These are phyloP conservation scores for Cruciata laevipes DNA, from an alignment of 257 asterid species.

Conservation along the genomic window DNA sequence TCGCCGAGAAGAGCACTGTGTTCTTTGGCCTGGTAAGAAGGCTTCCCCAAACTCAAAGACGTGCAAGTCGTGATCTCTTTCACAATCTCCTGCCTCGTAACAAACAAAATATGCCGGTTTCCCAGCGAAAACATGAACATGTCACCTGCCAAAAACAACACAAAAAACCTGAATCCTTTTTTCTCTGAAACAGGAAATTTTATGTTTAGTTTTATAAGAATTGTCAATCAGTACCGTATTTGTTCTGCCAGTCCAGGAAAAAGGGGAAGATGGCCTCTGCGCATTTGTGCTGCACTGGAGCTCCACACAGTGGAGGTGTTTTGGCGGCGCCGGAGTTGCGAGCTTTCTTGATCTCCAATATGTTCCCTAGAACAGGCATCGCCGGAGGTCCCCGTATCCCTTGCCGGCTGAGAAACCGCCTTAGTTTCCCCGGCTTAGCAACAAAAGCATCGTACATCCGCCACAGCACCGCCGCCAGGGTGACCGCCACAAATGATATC, in stretches of 20 bases:
- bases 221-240: slow-evolving; percentile 30
- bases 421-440: slow-evolving; percentile 29
- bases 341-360: slow-evolving; percentile 45
- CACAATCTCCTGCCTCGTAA: slow-evolving; percentile 34
- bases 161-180: no score
- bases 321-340: slow-evolving; percentile 15
- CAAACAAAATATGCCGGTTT: slow-evolving; percentile 22
- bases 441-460: slow-evolving; percentile 26
- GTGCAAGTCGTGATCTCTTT: slow-evolving; percentile 38
- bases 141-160: slow-evolving; percentile 21
- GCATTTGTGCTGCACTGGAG: slow-evolving; percentile 29
- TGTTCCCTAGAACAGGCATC: slow-evolving; percentile 38
- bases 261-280: slow-evolving; percentile 40
- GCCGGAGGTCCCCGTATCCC: slow-evolving; percentile 58
- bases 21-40: slow-evolving; percentile 31
- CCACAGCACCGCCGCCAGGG: slow-evolving; percentile 11
- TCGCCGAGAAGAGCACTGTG: slow-evolving; percentile 35
- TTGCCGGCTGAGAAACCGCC: slow-evolving; percentile 31
- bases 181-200: no score
- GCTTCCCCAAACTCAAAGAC: slow-evolving; percentile 40
- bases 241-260: slow-evolving; percentile 39
- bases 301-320: not conserved
- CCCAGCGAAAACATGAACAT: slow-evolving; percentile 33
- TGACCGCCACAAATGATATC: not conserved
- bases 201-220: no score